phyloP scores from a whole-genome alignment of 73 alveolate species.

The Paraurostyla sp. region DNA sequence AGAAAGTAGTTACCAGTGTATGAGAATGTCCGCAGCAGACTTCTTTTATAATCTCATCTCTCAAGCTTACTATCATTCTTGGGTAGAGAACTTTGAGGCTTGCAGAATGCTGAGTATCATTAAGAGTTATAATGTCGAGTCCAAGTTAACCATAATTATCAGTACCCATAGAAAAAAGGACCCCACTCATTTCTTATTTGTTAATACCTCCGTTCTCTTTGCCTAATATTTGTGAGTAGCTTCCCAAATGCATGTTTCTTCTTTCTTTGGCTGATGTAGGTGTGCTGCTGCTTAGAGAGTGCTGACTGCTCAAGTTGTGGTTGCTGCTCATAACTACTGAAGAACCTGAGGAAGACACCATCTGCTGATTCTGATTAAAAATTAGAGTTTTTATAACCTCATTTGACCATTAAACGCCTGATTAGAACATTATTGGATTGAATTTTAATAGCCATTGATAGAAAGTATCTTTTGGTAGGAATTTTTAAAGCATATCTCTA shows the following conservation, averaged over 20 bases:
- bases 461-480: conserved; percentile 33
- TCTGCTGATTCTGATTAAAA: conserved; percentile 39
- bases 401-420: conserved; percentile 58
- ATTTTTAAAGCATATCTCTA: conserved; percentile 20
- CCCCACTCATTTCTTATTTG: conserved; percentile 72
- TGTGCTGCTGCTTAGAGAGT: conserved; percentile 34
- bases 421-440: conserved; percentile 66
- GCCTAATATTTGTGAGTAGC: conserved; percentile 62
- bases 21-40: conserved; percentile 93
- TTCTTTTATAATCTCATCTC: conserved; percentile 87
- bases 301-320: conserved; percentile 25
- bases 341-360: conserved; percentile 53
- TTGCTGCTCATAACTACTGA: conserved; percentile 57
- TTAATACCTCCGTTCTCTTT: conserved; percentile 70
- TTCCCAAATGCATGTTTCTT: conserved; percentile 51
- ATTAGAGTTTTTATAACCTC: conserved; percentile 2
- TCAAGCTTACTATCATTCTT: conserved; percentile 85
- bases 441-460: conserved; percentile 55
- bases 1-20: conserved; percentile 80
- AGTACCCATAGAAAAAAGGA: conserved; percentile 78
- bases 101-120: conserved; percentile 11
- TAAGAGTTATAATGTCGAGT: conserved; percentile 36
- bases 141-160: conserved; percentile 81
- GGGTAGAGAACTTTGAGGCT: conserved; percentile 83
- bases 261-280: conserved; percentile 44